A percentile compares a stretch with the other conserved stretches of the same genome.
Conservation (phyloP, 805 yeast genomes). For the Metschnikowia anglica region DNA sequence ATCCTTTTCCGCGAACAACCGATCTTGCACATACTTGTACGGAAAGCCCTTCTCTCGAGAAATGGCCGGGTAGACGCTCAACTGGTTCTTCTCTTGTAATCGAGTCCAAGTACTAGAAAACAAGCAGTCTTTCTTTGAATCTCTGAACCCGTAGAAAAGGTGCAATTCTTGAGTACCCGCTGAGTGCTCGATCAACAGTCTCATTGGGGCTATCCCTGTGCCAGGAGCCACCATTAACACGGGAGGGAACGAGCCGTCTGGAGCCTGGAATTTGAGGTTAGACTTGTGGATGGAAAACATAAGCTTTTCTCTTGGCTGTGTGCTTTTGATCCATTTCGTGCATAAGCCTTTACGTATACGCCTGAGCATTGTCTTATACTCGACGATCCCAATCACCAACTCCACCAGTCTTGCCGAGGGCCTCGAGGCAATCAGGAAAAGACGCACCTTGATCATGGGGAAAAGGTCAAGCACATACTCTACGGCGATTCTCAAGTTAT, state of each 20-base stretch:
- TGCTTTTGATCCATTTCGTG: conserved; percentile 65
- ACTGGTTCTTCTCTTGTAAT: conserved; percentile 30
- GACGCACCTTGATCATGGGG: conserved; percentile 77
- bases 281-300: conserved; percentile 53
- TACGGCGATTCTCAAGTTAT: conserved; percentile 68
- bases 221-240: conserved; percentile 85
- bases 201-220: conserved; percentile 94
- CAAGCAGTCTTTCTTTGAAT: conserved; percentile 61
- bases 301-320: conserved; percentile 49
- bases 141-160: conserved; percentile 77
- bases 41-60: conserved; percentile 47
- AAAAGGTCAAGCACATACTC: conserved; percentile 73
- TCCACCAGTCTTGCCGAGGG: conserved; percentile 49
- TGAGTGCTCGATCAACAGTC: conserved; percentile 56
- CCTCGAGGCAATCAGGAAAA: conserved; percentile 79
- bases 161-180: conserved; percentile 36
- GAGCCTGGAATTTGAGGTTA: conserved; percentile 33
- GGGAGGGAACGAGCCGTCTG: conserved; percentile 32
- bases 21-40: conserved; percentile 72
- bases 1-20: conserved; percentile 51
- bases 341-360: conserved; percentile 79
- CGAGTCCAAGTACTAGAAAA: conserved; percentile 56
- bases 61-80: conserved; percentile 43
- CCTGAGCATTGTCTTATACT: conserved; percentile 78
- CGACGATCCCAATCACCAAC: conserved; percentile 78